Evolutionary conservation across 352 stramenopile species (phyloP).

Genomic region (Globisporangium camurandrum): DNA sequence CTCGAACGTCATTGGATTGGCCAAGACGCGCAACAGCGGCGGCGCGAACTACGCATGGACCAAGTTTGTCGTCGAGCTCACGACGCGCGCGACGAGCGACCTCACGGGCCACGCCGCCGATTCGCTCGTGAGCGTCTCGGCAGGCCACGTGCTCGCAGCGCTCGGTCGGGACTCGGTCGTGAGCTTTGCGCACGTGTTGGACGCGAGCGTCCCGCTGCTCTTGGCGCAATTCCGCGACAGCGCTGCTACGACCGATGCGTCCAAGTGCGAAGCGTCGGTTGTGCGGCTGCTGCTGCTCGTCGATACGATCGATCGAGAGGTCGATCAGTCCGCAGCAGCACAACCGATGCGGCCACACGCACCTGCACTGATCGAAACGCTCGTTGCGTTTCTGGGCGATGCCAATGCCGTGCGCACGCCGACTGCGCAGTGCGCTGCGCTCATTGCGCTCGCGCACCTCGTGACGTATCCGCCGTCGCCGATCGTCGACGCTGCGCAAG

Average conservation of each 20-base stretch:
- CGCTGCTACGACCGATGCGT: slow-evolving; percentile 27
- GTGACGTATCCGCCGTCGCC: slow-evolving; percentile 75
- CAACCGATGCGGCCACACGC: slow-evolving; percentile 75
- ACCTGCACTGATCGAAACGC: slow-evolving; percentile 40
- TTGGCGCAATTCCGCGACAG: slow-evolving; percentile 53
- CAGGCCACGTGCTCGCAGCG: slow-evolving; percentile 55
- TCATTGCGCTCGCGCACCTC: slow-evolving; percentile 64
- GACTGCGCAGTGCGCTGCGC: slow-evolving; percentile 51
- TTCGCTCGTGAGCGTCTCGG: slow-evolving; percentile 73
- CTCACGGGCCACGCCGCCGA: slow-evolving; percentile 65
- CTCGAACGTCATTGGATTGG: slow-evolving; percentile 49
- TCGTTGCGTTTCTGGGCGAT: slow-evolving; percentile 43
- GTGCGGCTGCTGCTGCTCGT: slow-evolving; percentile 61
- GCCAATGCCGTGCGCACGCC: slow-evolving; percentile 17
- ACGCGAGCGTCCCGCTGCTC: slow-evolving; percentile 51
- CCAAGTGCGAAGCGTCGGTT: slow-evolving; percentile 64
- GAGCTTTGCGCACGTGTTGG: slow-evolving; percentile 65
- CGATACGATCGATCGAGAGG: slow-evolving; percentile 77
- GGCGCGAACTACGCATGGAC: slow-evolving; percentile 72
- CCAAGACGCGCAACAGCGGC: slow-evolving; percentile 41
- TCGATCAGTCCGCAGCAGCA: slow-evolving; percentile 60
- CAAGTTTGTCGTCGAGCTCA: slow-evolving; percentile 80
- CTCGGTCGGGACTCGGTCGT: slow-evolving; percentile 59
- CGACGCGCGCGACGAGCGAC: slow-evolving; percentile 53
- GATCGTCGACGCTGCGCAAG: slow-evolving; percentile 49